Conservation (phyloP, 2,329 filamentous ascomycete species). For the Pseudocercospora fijiensis region DNA sequence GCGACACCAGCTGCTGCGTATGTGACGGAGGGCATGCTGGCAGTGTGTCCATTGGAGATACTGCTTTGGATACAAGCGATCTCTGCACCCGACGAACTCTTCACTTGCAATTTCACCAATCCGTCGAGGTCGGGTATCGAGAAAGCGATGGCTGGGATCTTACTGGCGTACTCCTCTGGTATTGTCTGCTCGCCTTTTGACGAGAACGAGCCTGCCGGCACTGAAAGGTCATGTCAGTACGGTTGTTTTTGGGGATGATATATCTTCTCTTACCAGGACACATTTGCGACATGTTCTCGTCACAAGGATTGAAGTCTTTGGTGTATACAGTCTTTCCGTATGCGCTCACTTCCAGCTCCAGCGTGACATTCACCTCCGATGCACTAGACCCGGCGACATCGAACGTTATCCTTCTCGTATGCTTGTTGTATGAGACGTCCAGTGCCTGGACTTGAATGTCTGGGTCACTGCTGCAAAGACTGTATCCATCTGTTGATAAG, state of each 20-base stretch:
- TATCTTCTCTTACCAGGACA: conserved; percentile 66
- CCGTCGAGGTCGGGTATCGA: conserved; percentile 86
- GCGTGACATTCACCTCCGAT: conserved; percentile 75
- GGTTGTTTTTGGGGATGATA: not conserved
- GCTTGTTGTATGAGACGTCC: conserved; percentile 75
- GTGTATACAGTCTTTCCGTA: conserved; percentile 81
- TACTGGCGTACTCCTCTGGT: conserved; percentile 65
- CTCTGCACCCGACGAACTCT: conserved; percentile 56
- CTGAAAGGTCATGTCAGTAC: conserved; percentile 44
- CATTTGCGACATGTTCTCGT: conserved; percentile 64
- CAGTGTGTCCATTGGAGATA: conserved; percentile 84
- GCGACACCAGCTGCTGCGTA: conserved; percentile 83
- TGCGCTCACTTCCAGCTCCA: conserved; percentile 71
- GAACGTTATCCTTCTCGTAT: conserved; percentile 71
- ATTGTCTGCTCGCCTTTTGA: conserved; percentile 72
- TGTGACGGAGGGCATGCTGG: conserved; percentile 70
- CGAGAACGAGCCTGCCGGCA: conserved; percentile 71
- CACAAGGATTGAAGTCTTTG: conserved; percentile 81
- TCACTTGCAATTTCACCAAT: conserved; percentile 74
- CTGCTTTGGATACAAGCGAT: conserved; percentile 81
- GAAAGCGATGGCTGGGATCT: conserved; percentile 88
- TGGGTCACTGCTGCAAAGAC: conserved; percentile 62
- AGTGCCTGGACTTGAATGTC: conserved; percentile 70
- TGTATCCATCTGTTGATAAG: conserved; percentile 78
- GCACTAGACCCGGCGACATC: conserved; percentile 76